Conservation (phyloP, 257 asterid genomes). For the Craterostigma plantagineum region DNA sequence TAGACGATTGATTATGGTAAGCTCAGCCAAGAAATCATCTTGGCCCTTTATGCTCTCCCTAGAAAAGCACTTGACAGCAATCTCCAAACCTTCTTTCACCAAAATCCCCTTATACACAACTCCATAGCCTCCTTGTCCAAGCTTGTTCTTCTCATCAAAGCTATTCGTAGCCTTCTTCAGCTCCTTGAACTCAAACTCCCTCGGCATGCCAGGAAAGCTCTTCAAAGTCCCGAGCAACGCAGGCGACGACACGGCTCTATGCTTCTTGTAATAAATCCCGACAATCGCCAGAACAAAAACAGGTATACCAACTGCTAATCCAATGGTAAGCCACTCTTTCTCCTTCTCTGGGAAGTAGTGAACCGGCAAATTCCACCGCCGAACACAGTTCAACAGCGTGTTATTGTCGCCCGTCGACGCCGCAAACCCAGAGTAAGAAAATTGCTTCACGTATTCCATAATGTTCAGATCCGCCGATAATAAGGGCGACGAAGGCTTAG, state of each 20-base stretch:
- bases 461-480: slow-evolving; percentile 19
- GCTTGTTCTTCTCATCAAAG: slow-evolving; percentile 54
- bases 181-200: slow-evolving; percentile 49
- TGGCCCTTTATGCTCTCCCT: slow-evolving; percentile 67
- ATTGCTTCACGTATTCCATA: slow-evolving; percentile 18
- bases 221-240: slow-evolving; percentile 40
- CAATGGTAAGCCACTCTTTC: slow-evolving; percentile 11
- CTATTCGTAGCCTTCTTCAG: slow-evolving; percentile 59
- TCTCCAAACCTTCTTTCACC: slow-evolving; percentile 37
- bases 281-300: slow-evolving; percentile 17
- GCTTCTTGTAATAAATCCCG: slow-evolving; percentile 19
- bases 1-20: slow-evolving; percentile 73
- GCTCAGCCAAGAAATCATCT: slow-evolving; percentile 86
- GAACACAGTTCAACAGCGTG: slow-evolving; percentile 49
- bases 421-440: slow-evolving; percentile 66
- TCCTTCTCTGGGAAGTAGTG: slow-evolving; percentile 18
- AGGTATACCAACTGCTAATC: slow-evolving; percentile 40
- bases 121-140: slow-evolving; percentile 86
- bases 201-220: slow-evolving; percentile 66
- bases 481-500: slow-evolving; percentile 23
- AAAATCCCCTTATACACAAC: slow-evolving; percentile 54
- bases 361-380: slow-evolving; percentile 69
- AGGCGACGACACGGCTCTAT: slow-evolving; percentile 16
- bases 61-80: slow-evolving; percentile 71
- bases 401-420: slow-evolving; percentile 49